phyloP scores from a whole-genome alignment of 2,329 filamentous ascomycete genomes.

The Sporothrix inflata region DNA sequence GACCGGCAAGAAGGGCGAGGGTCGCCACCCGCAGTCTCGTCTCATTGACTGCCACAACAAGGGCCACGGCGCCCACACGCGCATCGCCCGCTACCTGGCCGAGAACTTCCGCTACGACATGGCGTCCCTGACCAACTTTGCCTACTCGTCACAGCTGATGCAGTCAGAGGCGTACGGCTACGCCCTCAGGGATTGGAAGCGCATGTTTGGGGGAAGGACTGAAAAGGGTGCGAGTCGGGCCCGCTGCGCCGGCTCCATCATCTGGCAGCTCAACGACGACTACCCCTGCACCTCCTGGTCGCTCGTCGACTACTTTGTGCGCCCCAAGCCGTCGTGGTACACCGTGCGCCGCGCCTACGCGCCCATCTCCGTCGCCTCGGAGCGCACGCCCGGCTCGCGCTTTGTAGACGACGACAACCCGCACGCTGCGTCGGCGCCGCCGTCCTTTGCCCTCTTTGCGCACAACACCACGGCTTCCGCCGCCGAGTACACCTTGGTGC shows the following conservation, averaged over 20 bases:
- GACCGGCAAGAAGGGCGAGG: constrained; percentile 57
- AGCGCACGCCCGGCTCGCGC: constrained; percentile 46
- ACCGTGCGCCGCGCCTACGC: constrained; percentile 78
- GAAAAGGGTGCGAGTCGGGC: constrained; percentile 73
- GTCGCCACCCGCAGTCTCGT: constrained; percentile 81
- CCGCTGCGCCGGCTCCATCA: constrained; percentile 74
- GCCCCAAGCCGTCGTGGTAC: constrained; percentile 78
- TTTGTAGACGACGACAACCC: constrained; percentile 13
- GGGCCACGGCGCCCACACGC: constrained; percentile 82
- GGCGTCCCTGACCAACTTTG: constrained; percentile 65
- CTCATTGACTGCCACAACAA: constrained; percentile 97
- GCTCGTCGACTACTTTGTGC: constrained; percentile 76
- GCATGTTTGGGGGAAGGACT: constrained; percentile 61
- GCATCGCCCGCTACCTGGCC: constrained; percentile 84
- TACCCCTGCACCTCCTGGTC: constrained; percentile 82
- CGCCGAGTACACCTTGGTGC: not conserved
- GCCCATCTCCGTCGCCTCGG: constrained; percentile 70
- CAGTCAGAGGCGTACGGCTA: constrained; percentile 68
- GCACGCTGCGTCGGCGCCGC: not conserved
- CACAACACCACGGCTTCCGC: not conserved
- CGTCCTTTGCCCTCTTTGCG: constrained; percentile 2
- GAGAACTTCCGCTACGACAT: constrained; percentile 79
- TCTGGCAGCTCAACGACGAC: constrained; percentile 87
- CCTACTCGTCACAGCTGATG: constrained; percentile 72
- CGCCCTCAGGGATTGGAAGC: constrained; percentile 55